Evolutionary conservation across 2,329 filamentous ascomycete species (phyloP).

Genomic region (Daldinia sp.): DNA sequence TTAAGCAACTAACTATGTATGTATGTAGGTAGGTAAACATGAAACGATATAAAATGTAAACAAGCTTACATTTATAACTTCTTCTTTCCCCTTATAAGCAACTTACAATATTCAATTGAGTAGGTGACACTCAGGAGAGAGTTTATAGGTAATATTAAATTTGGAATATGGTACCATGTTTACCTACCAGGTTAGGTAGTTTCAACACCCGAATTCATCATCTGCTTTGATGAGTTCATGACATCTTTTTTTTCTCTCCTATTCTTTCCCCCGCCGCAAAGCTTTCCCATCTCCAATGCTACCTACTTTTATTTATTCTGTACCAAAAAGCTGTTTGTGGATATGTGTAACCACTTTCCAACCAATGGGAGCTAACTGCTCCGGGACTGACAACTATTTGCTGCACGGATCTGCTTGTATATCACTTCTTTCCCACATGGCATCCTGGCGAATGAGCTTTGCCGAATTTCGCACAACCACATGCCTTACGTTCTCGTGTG

Average conservation of each 20-base stretch:
- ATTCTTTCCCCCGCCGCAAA: conserved; percentile 11
- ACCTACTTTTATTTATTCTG: conserved; percentile 2
- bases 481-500: conserved; percentile 26
- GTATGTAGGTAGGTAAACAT: neutral
- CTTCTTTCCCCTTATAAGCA: neutral
- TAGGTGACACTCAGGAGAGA: conserved; percentile 4
- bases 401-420: conserved; percentile 17
- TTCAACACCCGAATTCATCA: conserved; percentile 17
- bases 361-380: conserved; percentile 31
- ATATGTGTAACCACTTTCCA: conserved; percentile 13
- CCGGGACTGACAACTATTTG: conserved; percentile 13
- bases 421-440: conserved; percentile 26
- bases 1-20: too few relatives aligned
- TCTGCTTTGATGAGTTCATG: conserved; percentile 11
- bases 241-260: conserved; percentile 9
- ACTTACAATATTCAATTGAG: neutral
- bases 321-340: conserved; percentile 22
- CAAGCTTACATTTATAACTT: conserved; percentile 10
- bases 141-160: neutral
- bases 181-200: conserved; percentile 9
- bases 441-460: conserved; percentile 31
- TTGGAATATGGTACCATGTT: conserved; percentile 16
- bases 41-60: conserved; percentile 23
- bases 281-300: conserved; percentile 23
- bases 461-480: conserved; percentile 35